Percentiles rank a stretch among this genome's conserved stretches.
Conservation (phyloP, 2,329 filamentous ascomycete genomes). For the Tolypocladium guangdongense region DNA sequence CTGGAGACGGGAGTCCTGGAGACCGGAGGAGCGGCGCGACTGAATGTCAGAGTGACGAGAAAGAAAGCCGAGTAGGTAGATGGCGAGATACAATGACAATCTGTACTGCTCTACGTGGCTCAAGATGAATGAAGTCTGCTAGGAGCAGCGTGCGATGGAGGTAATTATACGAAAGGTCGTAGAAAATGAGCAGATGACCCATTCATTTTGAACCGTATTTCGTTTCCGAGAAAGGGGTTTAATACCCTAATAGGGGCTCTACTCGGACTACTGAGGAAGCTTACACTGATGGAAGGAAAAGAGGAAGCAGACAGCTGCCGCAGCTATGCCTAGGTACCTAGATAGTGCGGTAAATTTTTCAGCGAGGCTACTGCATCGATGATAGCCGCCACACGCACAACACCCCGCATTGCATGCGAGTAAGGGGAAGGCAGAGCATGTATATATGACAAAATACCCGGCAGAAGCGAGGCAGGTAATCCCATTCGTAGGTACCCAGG, state of each 20-base stretch:
- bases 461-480: too few species aligned
- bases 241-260: neutral
- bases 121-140: neutral
- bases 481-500: too few species aligned
- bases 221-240: neutral
- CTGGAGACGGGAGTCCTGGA: slow-evolving; percentile 23
- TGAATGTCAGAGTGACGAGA: slow-evolving; percentile 6
- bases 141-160: neutral
- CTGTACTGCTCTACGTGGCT: neutral
- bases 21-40: slow-evolving; percentile 22
- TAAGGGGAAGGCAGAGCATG: too few species aligned
- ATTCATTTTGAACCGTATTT: too few species aligned
- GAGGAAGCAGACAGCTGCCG: neutral
- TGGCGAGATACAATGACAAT: neutral
- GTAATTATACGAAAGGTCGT: neutral
- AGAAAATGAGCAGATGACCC: neutral
- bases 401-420: neutral
- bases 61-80: neutral
- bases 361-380: neutral
- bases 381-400: neutral
- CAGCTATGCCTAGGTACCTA: neutral
- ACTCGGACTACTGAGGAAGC: neutral
- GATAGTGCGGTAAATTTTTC: neutral
- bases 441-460: too few species aligned
- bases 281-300: neutral